phyloP scores from a whole-genome alignment of 106 monocot genomes.

The Dendrobium officinale region DNA sequence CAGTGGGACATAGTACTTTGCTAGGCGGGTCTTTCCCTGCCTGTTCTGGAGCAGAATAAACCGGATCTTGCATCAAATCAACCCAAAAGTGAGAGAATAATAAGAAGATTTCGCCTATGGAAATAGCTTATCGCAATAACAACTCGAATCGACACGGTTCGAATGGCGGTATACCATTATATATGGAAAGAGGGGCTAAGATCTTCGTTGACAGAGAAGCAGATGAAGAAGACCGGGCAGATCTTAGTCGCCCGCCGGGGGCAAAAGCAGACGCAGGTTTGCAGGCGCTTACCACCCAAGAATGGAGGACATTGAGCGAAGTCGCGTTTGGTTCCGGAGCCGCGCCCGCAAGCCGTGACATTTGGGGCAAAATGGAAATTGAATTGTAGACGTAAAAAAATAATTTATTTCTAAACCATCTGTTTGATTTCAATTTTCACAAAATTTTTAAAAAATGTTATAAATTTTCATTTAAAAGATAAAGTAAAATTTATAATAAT shows the following conservation, averaged over 20 bases:
- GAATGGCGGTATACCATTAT: neutral
- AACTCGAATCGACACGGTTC: neutral
- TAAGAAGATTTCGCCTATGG: neutral
- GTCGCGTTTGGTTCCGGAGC: neutral
- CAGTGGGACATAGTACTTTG: conserved; percentile 90
- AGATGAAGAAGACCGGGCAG: neutral
- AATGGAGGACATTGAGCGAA: neutral
- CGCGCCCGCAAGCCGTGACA: neutral
- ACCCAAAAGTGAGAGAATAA: neutral
- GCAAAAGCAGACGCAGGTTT: neutral
- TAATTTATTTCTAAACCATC: too few relatives aligned
- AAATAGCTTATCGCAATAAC: neutral
- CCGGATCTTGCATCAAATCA: conserved; percentile 64
- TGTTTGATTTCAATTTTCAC: too few relatives aligned
- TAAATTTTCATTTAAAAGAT: too few relatives aligned
- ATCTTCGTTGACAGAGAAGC: neutral
- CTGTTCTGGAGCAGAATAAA: conserved; percentile 95
- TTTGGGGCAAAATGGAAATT: neutral
- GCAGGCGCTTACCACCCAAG: neutral
- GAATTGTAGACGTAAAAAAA: neutral
- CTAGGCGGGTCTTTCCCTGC: conserved; percentile 98
- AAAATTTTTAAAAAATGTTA: too few relatives aligned
- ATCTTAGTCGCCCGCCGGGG: neutral
- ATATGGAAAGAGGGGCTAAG: neutral
- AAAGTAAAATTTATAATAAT: too few relatives aligned